Percentiles rank a stretch among this genome's conserved stretches.
phyloP scores from a whole-genome alignment of 352 stramenopile species.

The Aphanomyces stellatus region DNA sequence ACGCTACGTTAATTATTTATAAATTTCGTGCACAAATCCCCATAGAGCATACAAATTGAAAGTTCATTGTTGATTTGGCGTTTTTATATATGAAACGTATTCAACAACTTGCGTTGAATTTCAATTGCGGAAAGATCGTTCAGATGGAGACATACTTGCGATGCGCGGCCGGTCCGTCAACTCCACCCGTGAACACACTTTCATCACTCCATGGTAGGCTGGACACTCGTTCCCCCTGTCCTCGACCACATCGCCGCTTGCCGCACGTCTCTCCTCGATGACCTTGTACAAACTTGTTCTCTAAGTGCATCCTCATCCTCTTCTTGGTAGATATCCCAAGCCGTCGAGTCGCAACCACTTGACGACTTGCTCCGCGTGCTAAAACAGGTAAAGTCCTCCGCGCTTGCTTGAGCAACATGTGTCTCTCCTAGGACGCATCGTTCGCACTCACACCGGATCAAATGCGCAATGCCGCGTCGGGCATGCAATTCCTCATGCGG shows the following conservation, averaged over 20 bases:
- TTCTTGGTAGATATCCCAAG: neutral
- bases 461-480: neutral
- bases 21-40: too few relatives aligned
- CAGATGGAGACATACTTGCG: neutral
- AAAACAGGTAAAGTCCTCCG: neutral
- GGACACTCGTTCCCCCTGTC: neutral
- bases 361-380: neutral
- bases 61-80: neutral
- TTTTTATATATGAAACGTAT: neutral
- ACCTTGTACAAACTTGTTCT: neutral
- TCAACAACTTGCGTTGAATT: neutral
- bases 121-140: neutral
- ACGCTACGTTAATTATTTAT: too few relatives aligned
- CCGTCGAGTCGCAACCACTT: neutral
- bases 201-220: neutral
- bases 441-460: neutral
- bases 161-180: neutral
- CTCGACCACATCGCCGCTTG: neutral
- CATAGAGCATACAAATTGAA: too few relatives aligned
- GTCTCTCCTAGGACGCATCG: neutral
- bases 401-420: neutral
- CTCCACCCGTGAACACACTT: neutral
- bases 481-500: neutral
- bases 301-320: neutral
- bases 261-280: neutral